A percentile compares a stretch with the other conserved stretches of the same genome.
Conservation (phyloP, 345 rosid genomes). For the Rhodamnia rubescens region DNA sequence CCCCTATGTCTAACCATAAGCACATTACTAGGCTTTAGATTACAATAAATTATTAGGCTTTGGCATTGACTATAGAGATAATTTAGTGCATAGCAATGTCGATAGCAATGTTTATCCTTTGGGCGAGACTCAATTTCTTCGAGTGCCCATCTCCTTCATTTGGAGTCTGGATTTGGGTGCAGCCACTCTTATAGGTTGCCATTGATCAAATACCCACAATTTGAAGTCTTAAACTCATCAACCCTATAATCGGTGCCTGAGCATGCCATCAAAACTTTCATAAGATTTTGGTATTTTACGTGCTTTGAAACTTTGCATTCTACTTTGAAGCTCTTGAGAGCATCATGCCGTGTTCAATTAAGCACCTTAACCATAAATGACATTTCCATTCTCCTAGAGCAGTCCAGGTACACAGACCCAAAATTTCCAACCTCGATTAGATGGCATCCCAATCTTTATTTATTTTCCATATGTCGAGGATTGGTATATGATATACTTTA, state of each 20-base stretch:
- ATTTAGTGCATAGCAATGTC: background rate
- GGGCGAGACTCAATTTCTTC: background rate
- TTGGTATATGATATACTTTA: too few relatives aligned
- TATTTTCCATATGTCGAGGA: too few relatives aligned
- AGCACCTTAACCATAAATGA: background rate
- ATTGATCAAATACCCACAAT: background rate
- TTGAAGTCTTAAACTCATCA: background rate
- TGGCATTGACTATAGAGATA: background rate
- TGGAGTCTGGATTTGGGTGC: background rate
- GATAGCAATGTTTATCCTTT: background rate
- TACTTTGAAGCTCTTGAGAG: background rate
- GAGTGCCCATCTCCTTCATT: background rate
- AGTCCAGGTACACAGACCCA: background rate
- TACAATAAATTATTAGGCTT: background rate
- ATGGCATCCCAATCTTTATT: too few relatives aligned
- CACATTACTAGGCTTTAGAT: background rate
- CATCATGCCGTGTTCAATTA: background rate
- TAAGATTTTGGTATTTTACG: background rate
- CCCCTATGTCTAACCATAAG: background rate
- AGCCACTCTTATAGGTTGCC: background rate
- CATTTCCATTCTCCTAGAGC: background rate
- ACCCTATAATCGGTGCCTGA: background rate
- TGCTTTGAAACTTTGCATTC: background rate
- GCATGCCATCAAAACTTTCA: background rate
- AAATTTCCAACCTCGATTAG: background rate